Percentiles rank a stretch among this genome's conserved stretches.
phyloP scores from a whole-genome alignment of 1,139 yeast species.

The Yamadazyma oceani region DNA sequence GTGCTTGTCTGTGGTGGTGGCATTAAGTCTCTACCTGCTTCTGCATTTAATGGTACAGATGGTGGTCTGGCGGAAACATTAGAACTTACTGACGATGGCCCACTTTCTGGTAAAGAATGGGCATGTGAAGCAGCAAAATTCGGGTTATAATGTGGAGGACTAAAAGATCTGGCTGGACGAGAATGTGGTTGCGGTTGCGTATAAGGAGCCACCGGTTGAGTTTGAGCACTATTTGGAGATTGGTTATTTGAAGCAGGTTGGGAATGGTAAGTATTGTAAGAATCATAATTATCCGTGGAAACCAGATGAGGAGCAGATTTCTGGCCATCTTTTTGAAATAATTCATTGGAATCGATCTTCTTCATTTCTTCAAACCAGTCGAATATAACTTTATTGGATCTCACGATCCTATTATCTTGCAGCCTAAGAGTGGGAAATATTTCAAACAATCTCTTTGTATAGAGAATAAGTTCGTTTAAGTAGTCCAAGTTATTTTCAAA shows the following conservation, averaged over 20 bases:
- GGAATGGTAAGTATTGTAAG: not conserved
- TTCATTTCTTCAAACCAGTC: constrained; percentile 18
- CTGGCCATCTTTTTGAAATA: constrained; percentile 1
- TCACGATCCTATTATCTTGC: constrained; percentile 10
- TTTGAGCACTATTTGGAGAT: not conserved
- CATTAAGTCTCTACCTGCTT: constrained; percentile 1
- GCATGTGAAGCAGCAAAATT: not conserved
- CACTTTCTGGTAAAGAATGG: constrained; percentile 1
- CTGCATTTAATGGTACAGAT: constrained; percentile 4
- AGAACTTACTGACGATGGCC: not conserved
- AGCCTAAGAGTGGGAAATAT: constrained; percentile 8
- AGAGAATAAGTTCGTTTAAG: constrained; percentile 13
- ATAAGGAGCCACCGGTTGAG: not conserved
- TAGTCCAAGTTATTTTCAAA: constrained; percentile 19
- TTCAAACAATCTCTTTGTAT: constrained; percentile 12
- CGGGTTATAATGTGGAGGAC: not conserved
- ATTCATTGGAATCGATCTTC: constrained; percentile 2
- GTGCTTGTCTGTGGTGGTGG: constrained; percentile 4
- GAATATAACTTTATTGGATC: constrained; percentile 14
- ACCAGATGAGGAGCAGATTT: too few species aligned
- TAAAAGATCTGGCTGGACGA: not conserved
- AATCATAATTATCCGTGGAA: not conserved
- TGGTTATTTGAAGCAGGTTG: not conserved
- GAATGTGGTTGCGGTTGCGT: not conserved
- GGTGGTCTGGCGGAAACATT: constrained; percentile 4